Conservation (phyloP, 2,329 filamentous ascomycete species). For the Lomentospora prolificans region DNA sequence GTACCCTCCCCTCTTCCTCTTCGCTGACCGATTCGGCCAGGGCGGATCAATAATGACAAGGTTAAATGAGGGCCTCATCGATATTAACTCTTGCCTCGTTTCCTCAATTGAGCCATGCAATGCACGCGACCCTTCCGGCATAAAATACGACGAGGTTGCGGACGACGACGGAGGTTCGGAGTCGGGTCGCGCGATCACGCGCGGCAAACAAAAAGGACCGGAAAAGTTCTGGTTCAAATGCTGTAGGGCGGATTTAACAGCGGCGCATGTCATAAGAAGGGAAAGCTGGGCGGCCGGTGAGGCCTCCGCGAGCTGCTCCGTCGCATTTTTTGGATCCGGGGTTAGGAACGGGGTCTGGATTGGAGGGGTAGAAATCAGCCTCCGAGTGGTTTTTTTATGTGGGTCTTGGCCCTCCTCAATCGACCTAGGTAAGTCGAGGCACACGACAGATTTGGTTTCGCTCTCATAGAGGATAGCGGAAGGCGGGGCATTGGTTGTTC, state of each 20-base stretch:
- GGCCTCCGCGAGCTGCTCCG: not conserved
- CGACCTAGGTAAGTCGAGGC: conserved; percentile 62
- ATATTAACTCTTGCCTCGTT: conserved; percentile 28
- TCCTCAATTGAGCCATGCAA: conserved; percentile 39
- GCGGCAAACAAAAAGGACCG: conserved; percentile 39
- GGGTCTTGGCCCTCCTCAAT: conserved; percentile 56
- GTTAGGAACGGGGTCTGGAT: conserved; percentile 6
- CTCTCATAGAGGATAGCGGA: conserved; percentile 24
- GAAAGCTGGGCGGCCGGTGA: conserved; percentile 39
- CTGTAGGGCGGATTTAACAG: conserved; percentile 33
- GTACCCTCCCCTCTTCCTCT: conserved; percentile 45
- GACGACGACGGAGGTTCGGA: not conserved
- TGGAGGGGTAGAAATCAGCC: conserved; percentile 32
- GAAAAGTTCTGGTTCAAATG: conserved; percentile 22
- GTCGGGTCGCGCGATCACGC: conserved; percentile 16
- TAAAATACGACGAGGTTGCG: conserved; percentile 3
- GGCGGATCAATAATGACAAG: conserved; percentile 67
- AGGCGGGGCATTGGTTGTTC: conserved; percentile 3
- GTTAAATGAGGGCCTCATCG: conserved; percentile 45
- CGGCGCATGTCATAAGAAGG: conserved; percentile 42
- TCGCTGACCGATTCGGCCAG: conserved; percentile 70
- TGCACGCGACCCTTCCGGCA: conserved; percentile 8
- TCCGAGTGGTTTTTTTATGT: conserved; percentile 25
- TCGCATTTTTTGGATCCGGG: conserved; percentile 4
- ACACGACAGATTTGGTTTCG: conserved; percentile 32